Percentiles rank a stretch among this genome's conserved stretches.
These are phyloP conservation scores for Zygotorulaspora florentina DNA, from an alignment of 805 yeast species.

Conservation along the genomic window DNA sequence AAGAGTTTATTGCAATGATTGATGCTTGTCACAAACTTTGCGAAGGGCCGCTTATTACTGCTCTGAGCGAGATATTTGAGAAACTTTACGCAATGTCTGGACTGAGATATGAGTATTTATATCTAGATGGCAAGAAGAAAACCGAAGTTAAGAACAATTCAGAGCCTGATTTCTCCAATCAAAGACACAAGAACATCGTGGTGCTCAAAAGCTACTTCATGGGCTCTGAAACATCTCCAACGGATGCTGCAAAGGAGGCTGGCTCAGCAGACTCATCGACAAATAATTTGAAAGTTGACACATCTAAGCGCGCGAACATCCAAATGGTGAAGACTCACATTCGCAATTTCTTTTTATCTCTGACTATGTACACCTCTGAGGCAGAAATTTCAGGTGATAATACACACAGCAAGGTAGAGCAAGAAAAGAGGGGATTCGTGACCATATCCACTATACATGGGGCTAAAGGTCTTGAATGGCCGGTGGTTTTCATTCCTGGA, in stretches of 20 bases:
- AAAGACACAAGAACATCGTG: constrained; percentile 29
- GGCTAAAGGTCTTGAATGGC: constrained; percentile 95
- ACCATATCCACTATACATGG: constrained; percentile 82
- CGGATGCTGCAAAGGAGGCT: neutral
- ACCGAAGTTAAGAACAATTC: constrained; percentile 16
- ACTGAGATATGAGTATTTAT: constrained; percentile 25
- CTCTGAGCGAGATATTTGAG: constrained; percentile 25
- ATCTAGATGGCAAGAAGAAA: constrained; percentile 26
- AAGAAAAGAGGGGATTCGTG: constrained; percentile 35
- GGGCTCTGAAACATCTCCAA: constrained; percentile 8
- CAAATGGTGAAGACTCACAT: constrained; percentile 16
- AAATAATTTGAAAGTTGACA: neutral
- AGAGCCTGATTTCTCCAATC: constrained; percentile 23
- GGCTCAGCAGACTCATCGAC: constrained; percentile 1
- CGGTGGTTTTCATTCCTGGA: constrained; percentile 79
- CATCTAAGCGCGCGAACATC: neutral
- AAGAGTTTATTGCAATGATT: constrained; percentile 24
- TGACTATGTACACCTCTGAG: constrained; percentile 34
- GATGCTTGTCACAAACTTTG: constrained; percentile 18
- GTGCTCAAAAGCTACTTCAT: constrained; percentile 25
- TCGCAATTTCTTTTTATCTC: constrained; percentile 36
- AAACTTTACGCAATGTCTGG: constrained; percentile 32
- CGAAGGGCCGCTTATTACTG: constrained; percentile 8
- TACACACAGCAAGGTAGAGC: constrained; percentile 10
- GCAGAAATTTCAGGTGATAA: constrained; percentile 18